phyloP scores from a whole-genome alignment of 257 asterid species.

The Mentha longifolia region DNA sequence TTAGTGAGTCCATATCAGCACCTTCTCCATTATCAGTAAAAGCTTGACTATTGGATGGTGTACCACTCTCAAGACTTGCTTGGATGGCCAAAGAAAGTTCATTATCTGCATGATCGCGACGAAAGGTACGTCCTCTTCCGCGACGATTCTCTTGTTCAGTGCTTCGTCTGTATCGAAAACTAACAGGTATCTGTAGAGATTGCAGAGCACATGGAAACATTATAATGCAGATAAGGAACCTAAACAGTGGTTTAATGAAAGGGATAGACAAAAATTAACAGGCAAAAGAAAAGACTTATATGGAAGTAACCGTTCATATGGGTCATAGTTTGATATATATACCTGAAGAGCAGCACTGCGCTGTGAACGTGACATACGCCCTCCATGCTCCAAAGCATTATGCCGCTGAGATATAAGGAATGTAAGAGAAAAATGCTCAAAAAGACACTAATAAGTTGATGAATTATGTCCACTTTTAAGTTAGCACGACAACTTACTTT shows the following conservation, averaged over 20 bases:
- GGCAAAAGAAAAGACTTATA: slow-evolving; percentile 1
- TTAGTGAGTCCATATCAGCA: slow-evolving; percentile 55
- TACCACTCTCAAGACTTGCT: slow-evolving; percentile 69
- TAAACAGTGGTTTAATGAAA: neutral
- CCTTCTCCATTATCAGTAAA: slow-evolving; percentile 41
- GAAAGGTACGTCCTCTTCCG: slow-evolving; percentile 75
- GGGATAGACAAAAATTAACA: slow-evolving; percentile 15
- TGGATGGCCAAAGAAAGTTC: slow-evolving; percentile 84
- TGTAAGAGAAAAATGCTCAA: slow-evolving; percentile 19
- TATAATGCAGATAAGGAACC: slow-evolving; percentile 14
- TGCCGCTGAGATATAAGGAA: slow-evolving; percentile 72
- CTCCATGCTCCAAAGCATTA: slow-evolving; percentile 88
- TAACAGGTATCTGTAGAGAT: slow-evolving; percentile 75
- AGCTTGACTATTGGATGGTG: too few species aligned
- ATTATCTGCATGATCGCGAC: slow-evolving; percentile 67
- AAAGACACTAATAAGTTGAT: neutral
- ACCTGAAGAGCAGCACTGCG: slow-evolving; percentile 99
- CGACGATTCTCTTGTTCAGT: slow-evolving; percentile 76
- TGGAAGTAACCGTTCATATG: slow-evolving; percentile 19
- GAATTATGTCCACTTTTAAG: neutral
- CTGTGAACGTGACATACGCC: slow-evolving; percentile 93
- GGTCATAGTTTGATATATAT: slow-evolving; percentile 31
- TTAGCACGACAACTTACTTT: slow-evolving; percentile 58
- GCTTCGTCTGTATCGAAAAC: slow-evolving; percentile 79
- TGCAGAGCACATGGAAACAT: slow-evolving; percentile 24